Evolutionary conservation across 148 eudicot genomes (phyloP).

Genomic region (Camellia sinensis): DNA sequence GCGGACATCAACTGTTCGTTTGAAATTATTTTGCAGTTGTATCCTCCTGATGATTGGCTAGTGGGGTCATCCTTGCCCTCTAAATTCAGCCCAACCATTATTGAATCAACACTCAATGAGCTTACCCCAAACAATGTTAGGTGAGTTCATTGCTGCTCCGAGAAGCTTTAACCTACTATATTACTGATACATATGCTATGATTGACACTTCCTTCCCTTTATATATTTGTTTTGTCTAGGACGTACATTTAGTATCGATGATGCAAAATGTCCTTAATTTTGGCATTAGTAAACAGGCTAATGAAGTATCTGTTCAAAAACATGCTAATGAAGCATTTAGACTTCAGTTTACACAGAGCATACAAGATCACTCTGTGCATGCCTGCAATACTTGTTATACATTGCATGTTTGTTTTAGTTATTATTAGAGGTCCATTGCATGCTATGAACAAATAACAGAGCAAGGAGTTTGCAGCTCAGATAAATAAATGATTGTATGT

Average conservation of each 20-base stretch:
- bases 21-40: constrained; percentile 48
- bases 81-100: constrained; percentile 54
- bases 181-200: too few species aligned
- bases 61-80: constrained; percentile 83
- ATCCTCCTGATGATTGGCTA: constrained; percentile 87
- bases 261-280: background rate
- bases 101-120: constrained; percentile 60
- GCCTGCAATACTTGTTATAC: background rate
- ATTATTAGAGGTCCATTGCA: background rate
- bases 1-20: constrained; percentile 1
- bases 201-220: too few species aligned
- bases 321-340: too few species aligned
- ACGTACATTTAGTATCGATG: background rate
- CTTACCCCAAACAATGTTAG: constrained; percentile 73
- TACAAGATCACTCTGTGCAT: background rate
- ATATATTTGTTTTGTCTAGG: background rate
- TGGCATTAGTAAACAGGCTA: background rate
- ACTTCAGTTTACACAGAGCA: background rate
- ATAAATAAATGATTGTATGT: background rate
- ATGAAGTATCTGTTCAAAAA: too few species aligned
- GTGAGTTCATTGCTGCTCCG: constrained; percentile 29
- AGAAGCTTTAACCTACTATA: too few species aligned
- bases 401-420: background rate
- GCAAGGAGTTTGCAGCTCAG: background rate
- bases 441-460: background rate